phyloP scores from a whole-genome alignment of 768 basidiomycete species.

The Fomitopsis pulvina region DNA sequence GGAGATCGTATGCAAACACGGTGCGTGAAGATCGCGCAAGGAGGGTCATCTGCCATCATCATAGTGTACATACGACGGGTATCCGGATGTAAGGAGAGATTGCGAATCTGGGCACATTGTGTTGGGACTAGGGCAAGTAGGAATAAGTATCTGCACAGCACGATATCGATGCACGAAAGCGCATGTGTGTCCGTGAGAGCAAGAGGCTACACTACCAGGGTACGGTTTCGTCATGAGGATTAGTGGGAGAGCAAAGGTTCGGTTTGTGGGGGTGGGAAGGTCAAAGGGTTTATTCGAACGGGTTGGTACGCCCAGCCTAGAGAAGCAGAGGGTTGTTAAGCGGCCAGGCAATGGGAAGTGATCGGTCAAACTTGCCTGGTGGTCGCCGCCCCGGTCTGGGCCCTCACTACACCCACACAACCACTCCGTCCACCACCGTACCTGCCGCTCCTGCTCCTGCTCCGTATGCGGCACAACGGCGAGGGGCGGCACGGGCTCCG shows the following conservation, averaged over 20 bases:
- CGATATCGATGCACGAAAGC: background rate
- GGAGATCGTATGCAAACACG: no score
- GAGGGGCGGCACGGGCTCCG: conserved; percentile 31
- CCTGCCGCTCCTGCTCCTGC: conserved; percentile 25
- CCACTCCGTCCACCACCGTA: conserved; percentile 84
- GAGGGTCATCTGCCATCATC: background rate
- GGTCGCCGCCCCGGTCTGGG: conserved; percentile 63
- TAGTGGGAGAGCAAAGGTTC: no score
- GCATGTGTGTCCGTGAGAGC: conserved; percentile 1
- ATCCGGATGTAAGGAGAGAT: conserved; percentile 1
- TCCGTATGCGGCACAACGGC: conserved; percentile 18
- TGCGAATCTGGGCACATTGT: conserved; percentile 6
- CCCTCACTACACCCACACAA: conserved; percentile 75
- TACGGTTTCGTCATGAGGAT: background rate
- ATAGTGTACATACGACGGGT: background rate
- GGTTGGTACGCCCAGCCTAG: conserved; percentile 76
- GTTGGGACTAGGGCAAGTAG: conserved; percentile 7
- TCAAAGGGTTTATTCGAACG: conserved; percentile 33
- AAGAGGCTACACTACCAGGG: background rate
- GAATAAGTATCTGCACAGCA: conserved; percentile 5
- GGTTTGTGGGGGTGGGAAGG: no score
- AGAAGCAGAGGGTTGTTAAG: background rate
- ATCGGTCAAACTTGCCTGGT: conserved; percentile 47
- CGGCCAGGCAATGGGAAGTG: background rate
- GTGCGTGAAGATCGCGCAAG: no score